Evolutionary conservation across 257 asterid species (phyloP).

Genomic region (Solanum lycopersicoides): DNA sequence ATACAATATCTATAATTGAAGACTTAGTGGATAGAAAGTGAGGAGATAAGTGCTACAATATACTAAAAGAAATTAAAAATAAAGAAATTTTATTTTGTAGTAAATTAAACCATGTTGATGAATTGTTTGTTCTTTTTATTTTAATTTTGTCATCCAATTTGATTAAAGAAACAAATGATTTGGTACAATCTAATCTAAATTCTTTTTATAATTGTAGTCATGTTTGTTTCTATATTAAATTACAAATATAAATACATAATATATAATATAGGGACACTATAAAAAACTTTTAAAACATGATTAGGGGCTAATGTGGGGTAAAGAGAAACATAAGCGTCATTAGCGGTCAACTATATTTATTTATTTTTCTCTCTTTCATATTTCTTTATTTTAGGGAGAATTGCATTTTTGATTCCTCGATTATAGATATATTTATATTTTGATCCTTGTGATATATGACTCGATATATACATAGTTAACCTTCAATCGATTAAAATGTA

Average conservation of each 20-base stretch:
- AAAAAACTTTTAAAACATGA: neutral
- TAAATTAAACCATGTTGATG: neutral
- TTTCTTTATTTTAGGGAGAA: neutral
- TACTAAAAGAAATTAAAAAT: neutral
- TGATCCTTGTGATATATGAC: neutral
- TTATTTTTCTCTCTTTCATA: neutral
- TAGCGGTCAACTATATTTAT: neutral
- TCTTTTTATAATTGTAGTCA: neutral
- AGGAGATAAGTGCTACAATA: neutral
- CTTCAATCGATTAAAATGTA: neutral
- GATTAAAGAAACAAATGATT: neutral
- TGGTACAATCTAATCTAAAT: neutral
- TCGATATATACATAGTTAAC: neutral
- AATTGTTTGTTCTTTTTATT: neutral
- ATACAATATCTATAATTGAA: neutral
- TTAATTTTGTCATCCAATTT: neutral
- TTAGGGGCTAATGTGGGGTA: neutral
- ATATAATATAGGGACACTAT: neutral
- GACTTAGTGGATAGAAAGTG: neutral
- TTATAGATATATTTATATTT: neutral
- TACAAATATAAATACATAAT: neutral
- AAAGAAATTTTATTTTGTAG: neutral
- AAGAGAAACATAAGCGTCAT: constrained; percentile 4
- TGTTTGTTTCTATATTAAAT: neutral
- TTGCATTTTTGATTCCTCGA: neutral